Base-by-base conservation (phyloP, 2,329 filamentous ascomycete species). In the Sporothrix protearum region DNA sequence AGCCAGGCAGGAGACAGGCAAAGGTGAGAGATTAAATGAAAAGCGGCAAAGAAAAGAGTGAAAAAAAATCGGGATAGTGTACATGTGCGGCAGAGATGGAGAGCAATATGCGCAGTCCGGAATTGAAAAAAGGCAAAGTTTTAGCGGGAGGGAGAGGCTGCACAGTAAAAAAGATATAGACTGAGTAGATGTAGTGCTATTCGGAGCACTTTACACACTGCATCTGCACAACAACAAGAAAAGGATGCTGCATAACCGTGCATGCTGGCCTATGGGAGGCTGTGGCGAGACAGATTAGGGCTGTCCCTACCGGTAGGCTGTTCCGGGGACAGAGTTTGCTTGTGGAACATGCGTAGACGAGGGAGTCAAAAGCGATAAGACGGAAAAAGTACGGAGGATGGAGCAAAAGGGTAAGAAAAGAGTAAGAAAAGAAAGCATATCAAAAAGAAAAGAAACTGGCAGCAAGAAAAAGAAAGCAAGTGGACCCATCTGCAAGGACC, bases 101-200 rank as follows among this genome's bases (percentile, higher is more conserved):
- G 19, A 42, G 57, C 57, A 63, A 63, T 42, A 63, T 63, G 42
- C 57, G 57, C 33, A 42, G 57, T 63, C 57, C 57, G 57, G 57
- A 42, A 33, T 63, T 7, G 25, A 63, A 19, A 53, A 53, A 22
- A 47, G 49, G 25, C 57, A n/a, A 33, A 63, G 57, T 42, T 39
- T 33, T 19, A 39, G 30, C 30, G 19, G 57, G 19, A 61, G 36
- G 12, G 45, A 28, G 22, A 45, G 6, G 55, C 30, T 36, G 55
- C 22, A 64, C 14, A 22, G 12, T 28, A 64, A 64, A 28, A 16
- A 45, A 16, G 4, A 25, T 33, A 36, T n/a, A n/a, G 4, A 49
- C 5, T n/a, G 7, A 8, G 30, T 33, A 16, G 25, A 19, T n/a
- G 51, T 2, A 59, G 12, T 63, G 57, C 36, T 12, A 8, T n/a